Percentiles rank a stretch among this genome's conserved stretches.
These are phyloP conservation scores for Brachypodium distachyon DNA, from an alignment of 202 grass and related monocot genomes.

Conservation along the genomic window DNA sequence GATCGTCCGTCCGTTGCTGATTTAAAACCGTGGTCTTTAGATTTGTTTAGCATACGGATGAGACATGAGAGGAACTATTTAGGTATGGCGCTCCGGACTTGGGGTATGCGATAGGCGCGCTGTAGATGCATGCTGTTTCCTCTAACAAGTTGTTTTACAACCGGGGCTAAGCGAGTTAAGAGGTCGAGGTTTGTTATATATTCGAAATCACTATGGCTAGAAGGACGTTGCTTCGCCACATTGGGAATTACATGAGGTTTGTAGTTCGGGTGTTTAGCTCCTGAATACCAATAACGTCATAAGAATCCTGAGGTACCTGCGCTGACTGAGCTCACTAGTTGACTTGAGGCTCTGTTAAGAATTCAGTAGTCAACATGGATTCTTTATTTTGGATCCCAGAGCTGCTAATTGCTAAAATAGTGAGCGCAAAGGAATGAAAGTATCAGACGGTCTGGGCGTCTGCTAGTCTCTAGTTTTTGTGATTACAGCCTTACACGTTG, in stretches of 20 bases:
- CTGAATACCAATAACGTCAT: neutral
- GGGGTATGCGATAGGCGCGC: neutral
- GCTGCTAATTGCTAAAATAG: neutral
- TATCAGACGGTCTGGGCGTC: neutral
- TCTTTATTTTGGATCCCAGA: neutral
- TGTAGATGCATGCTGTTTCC: neutral
- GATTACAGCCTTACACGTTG: neutral
- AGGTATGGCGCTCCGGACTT: neutral
- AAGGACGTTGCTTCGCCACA: neutral
- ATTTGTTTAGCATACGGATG: neutral
- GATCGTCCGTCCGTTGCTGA: neutral
- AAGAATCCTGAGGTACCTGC: neutral
- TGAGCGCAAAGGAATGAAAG: neutral
- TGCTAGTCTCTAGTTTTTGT: neutral
- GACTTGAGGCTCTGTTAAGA: neutral
- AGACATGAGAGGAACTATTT: neutral
- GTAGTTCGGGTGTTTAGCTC: neutral
- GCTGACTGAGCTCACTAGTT: conserved; percentile 1
- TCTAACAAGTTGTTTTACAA: neutral
- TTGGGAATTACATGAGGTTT: neutral
- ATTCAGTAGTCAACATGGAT: neutral
- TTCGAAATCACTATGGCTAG: neutral
- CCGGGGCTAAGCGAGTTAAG: neutral
- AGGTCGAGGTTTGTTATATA: neutral
- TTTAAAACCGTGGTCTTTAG: neutral